Evolutionary conservation across 2,329 filamentous ascomycete species (phyloP).

Genomic region (Hymenoscyphus linearis): DNA sequence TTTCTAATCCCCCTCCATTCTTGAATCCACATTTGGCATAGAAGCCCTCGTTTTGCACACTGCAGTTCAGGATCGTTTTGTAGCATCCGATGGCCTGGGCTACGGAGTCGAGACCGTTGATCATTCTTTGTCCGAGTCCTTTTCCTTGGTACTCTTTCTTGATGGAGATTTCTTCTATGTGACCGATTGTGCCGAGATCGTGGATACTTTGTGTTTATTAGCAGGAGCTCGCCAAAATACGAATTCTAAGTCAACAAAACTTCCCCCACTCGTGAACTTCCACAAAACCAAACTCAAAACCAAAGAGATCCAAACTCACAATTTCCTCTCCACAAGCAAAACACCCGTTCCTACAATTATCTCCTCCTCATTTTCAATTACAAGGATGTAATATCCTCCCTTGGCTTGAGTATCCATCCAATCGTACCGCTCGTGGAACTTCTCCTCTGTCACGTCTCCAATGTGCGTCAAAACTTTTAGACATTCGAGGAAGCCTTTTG

Average conservation of each 20-base stretch:
- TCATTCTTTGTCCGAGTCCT: constrained; percentile 86
- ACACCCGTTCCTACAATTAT: constrained; percentile 79
- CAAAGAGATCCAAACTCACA: constrained; percentile 48
- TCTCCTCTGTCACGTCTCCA: constrained; percentile 69
- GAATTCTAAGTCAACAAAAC: too few relatives aligned
- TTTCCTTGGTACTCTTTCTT: constrained; percentile 93
- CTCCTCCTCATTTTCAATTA: constrained; percentile 65
- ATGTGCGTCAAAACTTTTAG: constrained; percentile 85
- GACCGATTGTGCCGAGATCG: constrained; percentile 71
- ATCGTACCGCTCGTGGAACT: constrained; percentile 67
- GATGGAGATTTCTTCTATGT: constrained; percentile 57
- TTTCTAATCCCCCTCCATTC: constrained; percentile 78
- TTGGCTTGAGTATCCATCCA: constrained; percentile 48
- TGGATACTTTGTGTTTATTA: constrained; percentile 53
- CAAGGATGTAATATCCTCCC: constrained; percentile 74
- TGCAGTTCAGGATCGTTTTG: constrained; percentile 95
- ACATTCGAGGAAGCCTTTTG: constrained; percentile 79
- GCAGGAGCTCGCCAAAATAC: not conserved
- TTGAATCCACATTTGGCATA: constrained; percentile 97
- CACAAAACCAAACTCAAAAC: not conserved
- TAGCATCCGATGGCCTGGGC: constrained; percentile 89
- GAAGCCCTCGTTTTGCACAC: constrained; percentile 93
- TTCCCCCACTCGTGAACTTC: too few relatives aligned
- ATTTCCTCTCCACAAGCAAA: constrained; percentile 89
- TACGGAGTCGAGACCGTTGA: constrained; percentile 85